A percentile compares a stretch with the other conserved stretches of the same genome.
phyloP scores from a whole-genome alignment of 139 green algal genomes.

The Chlamydomonas sp. region DNA sequence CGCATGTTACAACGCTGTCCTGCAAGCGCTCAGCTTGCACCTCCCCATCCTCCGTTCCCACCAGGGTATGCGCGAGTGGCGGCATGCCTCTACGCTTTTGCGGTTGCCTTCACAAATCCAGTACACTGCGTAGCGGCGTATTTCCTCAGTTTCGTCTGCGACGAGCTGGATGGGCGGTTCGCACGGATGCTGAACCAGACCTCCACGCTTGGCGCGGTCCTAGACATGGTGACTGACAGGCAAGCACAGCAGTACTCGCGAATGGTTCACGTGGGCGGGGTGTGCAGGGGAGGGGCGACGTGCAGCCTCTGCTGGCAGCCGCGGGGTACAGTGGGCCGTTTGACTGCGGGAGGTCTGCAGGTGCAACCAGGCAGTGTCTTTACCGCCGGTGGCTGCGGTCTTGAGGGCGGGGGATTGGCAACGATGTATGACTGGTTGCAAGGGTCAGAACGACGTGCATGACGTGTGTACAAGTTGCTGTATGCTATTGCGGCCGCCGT shows the following conservation, averaged over 20 bases:
- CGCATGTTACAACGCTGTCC: background rate
- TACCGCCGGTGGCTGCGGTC: too few species aligned
- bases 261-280: too few species aligned
- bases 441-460: too few species aligned
- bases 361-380: too few species aligned
- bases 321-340: background rate
- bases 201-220: slow-evolving; percentile 88
- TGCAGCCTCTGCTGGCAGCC: background rate
- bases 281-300: background rate
- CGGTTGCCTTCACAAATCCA: slow-evolving; percentile 66
- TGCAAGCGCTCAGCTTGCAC: background rate
- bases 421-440: too few species aligned
- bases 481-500: too few species aligned
- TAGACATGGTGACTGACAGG: slow-evolving; percentile 99
- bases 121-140: slow-evolving; percentile 67
- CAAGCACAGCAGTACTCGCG: background rate
- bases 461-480: too few species aligned
- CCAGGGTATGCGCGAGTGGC: slow-evolving; percentile 86
- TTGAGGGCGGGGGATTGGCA: too few species aligned
- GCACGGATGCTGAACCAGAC: slow-evolving; percentile 87
- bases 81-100: slow-evolving; percentile 77
- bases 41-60: background rate
- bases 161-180: slow-evolving; percentile 94
- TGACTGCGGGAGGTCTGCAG: too few species aligned
- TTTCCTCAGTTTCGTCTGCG: slow-evolving; percentile 89